Base-by-base conservation (phyloP, 768 basidiomycete genomes). In the Mycena metata region DNA sequence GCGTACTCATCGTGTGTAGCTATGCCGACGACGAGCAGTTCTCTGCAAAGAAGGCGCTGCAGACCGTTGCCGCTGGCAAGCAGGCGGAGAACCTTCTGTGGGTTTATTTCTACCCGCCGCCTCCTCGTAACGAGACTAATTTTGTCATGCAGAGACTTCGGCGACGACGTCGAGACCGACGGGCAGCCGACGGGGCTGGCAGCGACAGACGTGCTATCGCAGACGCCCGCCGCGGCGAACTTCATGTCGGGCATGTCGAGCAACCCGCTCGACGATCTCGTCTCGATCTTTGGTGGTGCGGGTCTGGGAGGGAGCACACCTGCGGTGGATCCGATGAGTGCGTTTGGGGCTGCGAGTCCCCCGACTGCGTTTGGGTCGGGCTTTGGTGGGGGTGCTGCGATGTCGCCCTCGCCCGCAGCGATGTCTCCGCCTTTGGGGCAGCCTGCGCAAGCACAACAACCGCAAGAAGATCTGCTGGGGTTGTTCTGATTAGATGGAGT, bases 251-350 rank as follows among this genome's bases (percentile, higher is more conserved):
- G 92, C 9, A 92, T 91, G 26, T 95, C 95, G 17, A 87, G 87
- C 67, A 98, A 98, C 76, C 96, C 96, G 0, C 83, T 97, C 51
- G 96, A 97, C 79, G 96, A 98, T 77, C 85, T 98, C 12, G 95
- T 97, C 24, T 96, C 95, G 15, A 94, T 98, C 72, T 98, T 98
- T 76, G 95, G 94, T 16, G 83, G 78, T 75, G 81, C 74, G 75
- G 83, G 70, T 77, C 79, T 67, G 79, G 80, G 23, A 76, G 74
- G 63, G 1, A 26, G 54, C 75, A 74, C 39, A 41, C 50, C 46
- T 35, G 35, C 52, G 19, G 26, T 59, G 47, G 57, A 63, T 59
- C 60, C 63, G 8, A 24, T 69, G 63, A 46, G n/a, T 16, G 42
- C 67, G 35, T 64, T 69, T 24, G 49, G 64, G 17, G 66, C 49